These are phyloP conservation scores for Rosellinia necatrix DNA, from an alignment of 2,329 filamentous ascomycete genomes.

Conservation along the genomic window DNA sequence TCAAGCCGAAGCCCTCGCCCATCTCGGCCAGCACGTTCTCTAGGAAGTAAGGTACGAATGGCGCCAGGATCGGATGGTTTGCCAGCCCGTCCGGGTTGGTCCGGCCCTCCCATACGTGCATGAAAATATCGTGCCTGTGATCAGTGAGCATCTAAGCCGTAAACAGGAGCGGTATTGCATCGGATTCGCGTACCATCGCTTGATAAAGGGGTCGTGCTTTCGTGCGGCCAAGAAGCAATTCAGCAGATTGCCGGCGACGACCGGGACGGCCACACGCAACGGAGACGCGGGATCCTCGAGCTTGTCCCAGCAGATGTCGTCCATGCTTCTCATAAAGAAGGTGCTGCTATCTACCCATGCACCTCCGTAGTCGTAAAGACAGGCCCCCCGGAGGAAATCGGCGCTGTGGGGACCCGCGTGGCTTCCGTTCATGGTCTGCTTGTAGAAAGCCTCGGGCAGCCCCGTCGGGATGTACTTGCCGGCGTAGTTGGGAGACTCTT, in stretches of 20 bases:
- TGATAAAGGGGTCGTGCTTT: conserved; percentile 47
- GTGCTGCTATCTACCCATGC: conserved; percentile 48
- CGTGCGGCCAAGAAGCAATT: conserved; percentile 47
- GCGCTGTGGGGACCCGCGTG: conserved; percentile 47
- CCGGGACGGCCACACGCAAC: conserved; percentile 38
- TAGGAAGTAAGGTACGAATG: conserved; percentile 36
- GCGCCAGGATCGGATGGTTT: conserved; percentile 35
- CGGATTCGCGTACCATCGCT: conserved; percentile 34
- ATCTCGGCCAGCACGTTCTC: conserved; percentile 30
- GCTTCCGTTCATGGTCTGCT: conserved; percentile 47
- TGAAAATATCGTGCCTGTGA: conserved; percentile 44
- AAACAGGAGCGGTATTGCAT: neutral
- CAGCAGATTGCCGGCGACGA: conserved; percentile 36
- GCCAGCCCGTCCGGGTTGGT: conserved; percentile 36
- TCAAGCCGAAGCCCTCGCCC: conserved; percentile 39
- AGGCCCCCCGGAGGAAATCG: conserved; percentile 49
- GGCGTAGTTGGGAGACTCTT: conserved; percentile 45
- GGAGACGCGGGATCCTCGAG: conserved; percentile 43
- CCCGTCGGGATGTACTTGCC: conserved; percentile 41
- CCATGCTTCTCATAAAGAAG: conserved; percentile 44
- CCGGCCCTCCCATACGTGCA: conserved; percentile 38
- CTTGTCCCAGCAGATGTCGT: conserved; percentile 46
- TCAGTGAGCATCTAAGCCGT: neutral
- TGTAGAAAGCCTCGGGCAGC: conserved; percentile 41
- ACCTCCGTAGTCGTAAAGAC: conserved; percentile 46